Conservation (phyloP, 2,329 filamentous ascomycete genomes). For the Mycosphaerella sp. region DNA sequence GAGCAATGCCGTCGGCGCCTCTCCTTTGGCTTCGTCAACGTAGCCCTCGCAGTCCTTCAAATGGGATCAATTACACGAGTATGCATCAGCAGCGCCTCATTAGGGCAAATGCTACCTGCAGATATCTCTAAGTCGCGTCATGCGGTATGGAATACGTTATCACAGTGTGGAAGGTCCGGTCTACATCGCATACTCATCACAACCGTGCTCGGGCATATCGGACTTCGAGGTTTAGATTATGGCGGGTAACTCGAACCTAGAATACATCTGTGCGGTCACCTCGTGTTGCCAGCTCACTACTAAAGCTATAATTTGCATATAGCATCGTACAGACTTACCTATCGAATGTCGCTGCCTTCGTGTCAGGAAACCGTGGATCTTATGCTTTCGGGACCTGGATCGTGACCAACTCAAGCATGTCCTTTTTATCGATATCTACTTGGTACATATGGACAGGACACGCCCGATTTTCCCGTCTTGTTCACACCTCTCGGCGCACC, state of each 20-base stretch:
- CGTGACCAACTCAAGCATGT: not conserved
- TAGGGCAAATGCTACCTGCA: not conserved
- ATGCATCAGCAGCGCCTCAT: too few relatives aligned
- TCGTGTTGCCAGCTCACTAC: too few relatives aligned
- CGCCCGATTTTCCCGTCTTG: not conserved
- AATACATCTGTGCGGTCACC: too few relatives aligned
- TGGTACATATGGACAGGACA: not conserved
- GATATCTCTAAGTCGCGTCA: not conserved
- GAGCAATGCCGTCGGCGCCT: not conserved
- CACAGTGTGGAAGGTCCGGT: too few relatives aligned
- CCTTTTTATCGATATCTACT: not conserved
- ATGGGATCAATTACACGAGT: too few relatives aligned
- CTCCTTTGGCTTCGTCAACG: not conserved
- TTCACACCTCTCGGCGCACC: not conserved
- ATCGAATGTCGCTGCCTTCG: too few relatives aligned
- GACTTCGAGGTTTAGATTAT: too few relatives aligned
- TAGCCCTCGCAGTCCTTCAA: not conserved
- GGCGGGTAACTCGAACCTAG: too few relatives aligned
- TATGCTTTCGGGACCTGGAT: too few relatives aligned
- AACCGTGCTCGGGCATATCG: not conserved
- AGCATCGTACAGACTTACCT: too few relatives aligned
- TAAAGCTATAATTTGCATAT: too few relatives aligned
- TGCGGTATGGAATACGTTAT: not conserved
- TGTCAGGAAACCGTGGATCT: too few relatives aligned
- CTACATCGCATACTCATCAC: not conserved